A percentile compares a stretch with the other conserved stretches of the same genome.
Evolutionary conservation across 495 filamentous ascomycete genomes (phyloP).

Genomic region (Penicillium samsonianum): DNA sequence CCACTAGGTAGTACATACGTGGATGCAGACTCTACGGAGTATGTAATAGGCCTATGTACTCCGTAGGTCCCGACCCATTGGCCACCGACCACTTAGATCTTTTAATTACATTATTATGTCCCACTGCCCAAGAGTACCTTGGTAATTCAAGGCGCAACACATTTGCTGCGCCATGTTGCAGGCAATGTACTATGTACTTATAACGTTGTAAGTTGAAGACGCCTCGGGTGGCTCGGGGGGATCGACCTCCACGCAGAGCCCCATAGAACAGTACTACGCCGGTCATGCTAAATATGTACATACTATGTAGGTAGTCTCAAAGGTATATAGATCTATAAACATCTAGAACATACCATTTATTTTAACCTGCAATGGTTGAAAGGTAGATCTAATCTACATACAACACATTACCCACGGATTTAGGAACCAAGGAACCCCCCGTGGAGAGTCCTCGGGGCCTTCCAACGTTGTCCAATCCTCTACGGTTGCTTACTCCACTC

Average conservation of each 20-base stretch:
- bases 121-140: not conserved
- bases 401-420: not conserved
- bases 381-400: not conserved
- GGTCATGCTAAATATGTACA: not conserved
- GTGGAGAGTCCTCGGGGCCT: not conserved
- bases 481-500: not conserved
- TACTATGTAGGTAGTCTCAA: not conserved
- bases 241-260: not conserved
- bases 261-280: not conserved
- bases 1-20: not conserved
- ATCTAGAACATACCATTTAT: not conserved
- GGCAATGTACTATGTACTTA: not conserved
- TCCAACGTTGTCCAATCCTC: not conserved
- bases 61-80: too few relatives aligned
- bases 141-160: not conserved
- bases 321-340: not conserved
- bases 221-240: not conserved
- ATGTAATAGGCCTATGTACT: too few relatives aligned
- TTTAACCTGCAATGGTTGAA: not conserved
- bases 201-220: not conserved
- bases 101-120: not conserved
- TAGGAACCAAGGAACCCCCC: not conserved
- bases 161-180: constrained; percentile 7
- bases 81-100: too few relatives aligned
- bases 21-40: too few relatives aligned